These are phyloP conservation scores for Casuarina glauca DNA, from an alignment of 306 rosid genomes.

Conservation along the genomic window DNA sequence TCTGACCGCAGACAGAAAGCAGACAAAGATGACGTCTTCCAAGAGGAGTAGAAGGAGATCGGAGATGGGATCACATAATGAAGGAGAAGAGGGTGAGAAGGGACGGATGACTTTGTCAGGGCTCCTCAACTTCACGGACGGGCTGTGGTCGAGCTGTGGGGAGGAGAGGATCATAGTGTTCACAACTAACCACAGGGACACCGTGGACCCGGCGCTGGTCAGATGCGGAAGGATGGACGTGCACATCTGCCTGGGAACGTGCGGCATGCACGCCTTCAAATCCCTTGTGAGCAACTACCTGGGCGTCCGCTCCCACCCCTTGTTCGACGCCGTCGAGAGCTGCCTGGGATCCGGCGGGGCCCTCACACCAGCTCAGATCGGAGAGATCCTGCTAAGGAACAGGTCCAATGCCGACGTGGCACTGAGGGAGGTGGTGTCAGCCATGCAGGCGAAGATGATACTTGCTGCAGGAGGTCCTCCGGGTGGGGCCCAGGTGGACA, in stretches of 20 bases:
- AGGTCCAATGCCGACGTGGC: constrained; percentile 59
- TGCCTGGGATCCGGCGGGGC: constrained; percentile 66
- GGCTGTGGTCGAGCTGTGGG: constrained; percentile 87
- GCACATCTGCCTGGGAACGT: constrained; percentile 73
- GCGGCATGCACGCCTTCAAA: constrained; percentile 71
- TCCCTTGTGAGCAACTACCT: constrained; percentile 61
- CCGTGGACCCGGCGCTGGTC: constrained; percentile 76
- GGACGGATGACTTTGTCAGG: constrained; percentile 83
- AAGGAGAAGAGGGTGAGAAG: constrained; percentile 35
- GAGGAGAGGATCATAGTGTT: constrained; percentile 81
- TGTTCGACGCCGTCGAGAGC: constrained; percentile 62
- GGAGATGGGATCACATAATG: constrained; percentile 3
- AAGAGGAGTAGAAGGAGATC: constrained; percentile 30
- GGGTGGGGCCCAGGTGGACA: constrained; percentile 30
- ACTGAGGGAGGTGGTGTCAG: constrained; percentile 62
- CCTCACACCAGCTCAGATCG: constrained; percentile 82
- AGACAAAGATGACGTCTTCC: constrained; percentile 31
- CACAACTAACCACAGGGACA: constrained; percentile 70
- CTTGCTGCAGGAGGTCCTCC: constrained; percentile 25
- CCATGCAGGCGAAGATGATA: constrained; percentile 57
- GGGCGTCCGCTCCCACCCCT: constrained; percentile 49
- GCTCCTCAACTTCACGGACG: constrained; percentile 77
- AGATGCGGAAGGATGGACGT: constrained; percentile 92
- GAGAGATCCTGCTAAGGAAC: constrained; percentile 73
- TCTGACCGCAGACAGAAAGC: constrained; percentile 62